Conservation (phyloP, 768 basidiomycete species). For the Pleurotus salmoneostramineus region DNA sequence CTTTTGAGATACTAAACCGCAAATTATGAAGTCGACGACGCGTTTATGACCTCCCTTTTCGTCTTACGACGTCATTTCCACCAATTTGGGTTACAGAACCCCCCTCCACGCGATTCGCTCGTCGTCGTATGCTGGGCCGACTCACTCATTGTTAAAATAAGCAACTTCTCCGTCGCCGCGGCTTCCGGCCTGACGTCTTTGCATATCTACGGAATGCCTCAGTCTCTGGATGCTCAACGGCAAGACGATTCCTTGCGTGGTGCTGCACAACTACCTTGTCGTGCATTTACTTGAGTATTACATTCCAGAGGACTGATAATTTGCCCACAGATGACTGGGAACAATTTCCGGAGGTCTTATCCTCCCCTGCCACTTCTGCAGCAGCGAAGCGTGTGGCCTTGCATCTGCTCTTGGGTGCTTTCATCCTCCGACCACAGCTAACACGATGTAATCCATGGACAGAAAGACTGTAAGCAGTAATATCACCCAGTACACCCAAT, state of each 20-base stretch:
- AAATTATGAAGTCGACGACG: conserved; percentile 18
- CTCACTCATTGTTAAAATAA: conserved; percentile 49
- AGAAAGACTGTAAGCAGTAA: conserved; percentile 11
- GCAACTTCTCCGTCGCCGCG: conserved; percentile 25
- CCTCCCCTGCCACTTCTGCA: conserved; percentile 49
- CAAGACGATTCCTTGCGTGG: conserved; percentile 53
- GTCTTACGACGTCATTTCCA: conserved; percentile 48
- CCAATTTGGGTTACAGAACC: conserved; percentile 28
- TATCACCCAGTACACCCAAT: neutral
- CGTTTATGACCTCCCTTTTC: conserved; percentile 41
- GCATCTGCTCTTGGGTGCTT: conserved; percentile 50
- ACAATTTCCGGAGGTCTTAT: conserved; percentile 38
- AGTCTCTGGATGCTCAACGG: conserved; percentile 33
- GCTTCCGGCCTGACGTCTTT: conserved; percentile 18
- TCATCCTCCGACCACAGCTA: conserved; percentile 48
- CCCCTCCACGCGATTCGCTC: conserved; percentile 18
- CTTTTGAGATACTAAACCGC: neutral
- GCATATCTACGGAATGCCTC: conserved; percentile 22
- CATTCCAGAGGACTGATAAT: conserved; percentile 6
- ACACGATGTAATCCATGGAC: conserved; percentile 18
- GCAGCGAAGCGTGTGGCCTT: conserved; percentile 57
- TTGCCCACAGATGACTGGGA: conserved; percentile 46
- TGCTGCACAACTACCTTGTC: conserved; percentile 58
- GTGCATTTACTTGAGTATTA: neutral
- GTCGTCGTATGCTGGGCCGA: conserved; percentile 66